Base-by-base conservation (phyloP, 345 rosid genomes). In the Hibiscus syriacus region DNA sequence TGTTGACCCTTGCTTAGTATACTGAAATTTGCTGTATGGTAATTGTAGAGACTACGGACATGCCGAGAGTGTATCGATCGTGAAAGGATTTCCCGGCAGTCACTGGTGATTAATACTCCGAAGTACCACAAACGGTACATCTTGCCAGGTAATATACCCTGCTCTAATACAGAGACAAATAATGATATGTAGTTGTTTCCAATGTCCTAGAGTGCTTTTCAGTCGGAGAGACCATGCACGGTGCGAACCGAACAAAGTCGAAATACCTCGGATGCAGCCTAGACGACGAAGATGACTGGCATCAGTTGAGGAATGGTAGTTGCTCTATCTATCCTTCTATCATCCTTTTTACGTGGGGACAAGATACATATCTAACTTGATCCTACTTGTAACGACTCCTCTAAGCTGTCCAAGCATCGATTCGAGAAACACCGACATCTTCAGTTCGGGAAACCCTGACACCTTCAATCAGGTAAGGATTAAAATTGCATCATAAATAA, bases 21-120 rank as follows among this genome's bases (percentile, higher is more conserved):
- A 32, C 16, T 78, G 60, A 71, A 12, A 41, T 48, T 68, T 53
- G 34, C 49, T 17, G 22, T 64, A 23, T 6, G 43, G 12, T 11
- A 4, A 55, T 67, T 50, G 36, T 84, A 92, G 98, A 90, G 98
- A 81, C 76, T 92, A 56, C 72, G 87, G 49, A 87, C 90, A 30
- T 90, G 97, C 78, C 93, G 84, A 77, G 92, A 88, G 77, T 92
- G 84, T 68, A 82, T 90, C 56, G 97, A 90, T 77, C 94, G 80
- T 16, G 96, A 90, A 73, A 97, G 98, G 57, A 70, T 88, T 54
- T 81, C 97, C 4, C 90, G 90, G 66, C 97, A 90, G 77, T 90
- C 96, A 45, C 76, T 80, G 34, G 85, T 85, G 68, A 92, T 90
- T 58, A 72, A 86, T 63, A 90, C 94, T 36, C 97, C 98, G n/a